A percentile compares a stretch with the other conserved stretches of the same genome.
Evolutionary conservation across 2,329 filamentous ascomycete species (phyloP).

Genomic region (Xenoacremonium recifei): DNA sequence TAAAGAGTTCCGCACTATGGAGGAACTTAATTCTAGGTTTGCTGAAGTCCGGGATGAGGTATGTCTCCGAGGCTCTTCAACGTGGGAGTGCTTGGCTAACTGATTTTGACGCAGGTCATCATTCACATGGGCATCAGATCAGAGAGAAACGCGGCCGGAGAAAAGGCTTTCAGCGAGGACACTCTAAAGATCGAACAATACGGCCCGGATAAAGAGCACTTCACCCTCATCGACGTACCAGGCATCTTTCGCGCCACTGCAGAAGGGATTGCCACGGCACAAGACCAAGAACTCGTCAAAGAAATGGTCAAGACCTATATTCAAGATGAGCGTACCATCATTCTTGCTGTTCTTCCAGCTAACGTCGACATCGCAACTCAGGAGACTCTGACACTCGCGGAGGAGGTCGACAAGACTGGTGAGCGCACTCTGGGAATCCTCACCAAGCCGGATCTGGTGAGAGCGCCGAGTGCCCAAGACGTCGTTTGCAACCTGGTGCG

Average conservation of each 20-base stretch:
- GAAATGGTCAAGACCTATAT: constrained; percentile 43
- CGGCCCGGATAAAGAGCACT: constrained; percentile 37
- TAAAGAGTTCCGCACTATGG: too few species aligned
- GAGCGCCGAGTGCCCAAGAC: constrained; percentile 31
- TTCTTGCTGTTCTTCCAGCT: constrained; percentile 36
- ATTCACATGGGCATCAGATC: too few species aligned
- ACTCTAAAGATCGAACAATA: constrained; percentile 29
- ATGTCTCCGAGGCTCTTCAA: too few species aligned
- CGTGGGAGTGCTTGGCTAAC: too few species aligned
- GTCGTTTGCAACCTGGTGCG: constrained; percentile 34
- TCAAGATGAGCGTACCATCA: constrained; percentile 39
- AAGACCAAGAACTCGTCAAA: constrained; percentile 37
- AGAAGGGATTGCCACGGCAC: constrained; percentile 35
- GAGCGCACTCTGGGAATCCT: constrained; percentile 40
- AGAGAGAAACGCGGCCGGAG: too few species aligned
- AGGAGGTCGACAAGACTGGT: constrained; percentile 31
- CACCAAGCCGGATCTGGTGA: constrained; percentile 55
- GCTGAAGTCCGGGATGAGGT: too few species aligned
- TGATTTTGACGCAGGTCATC: too few species aligned
- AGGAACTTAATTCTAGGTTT: too few species aligned
- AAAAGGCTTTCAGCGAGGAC: constrained; percentile 43
- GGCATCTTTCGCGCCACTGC: constrained; percentile 42
- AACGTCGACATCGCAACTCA: constrained; percentile 31
- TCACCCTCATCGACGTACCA: constrained; percentile 37
- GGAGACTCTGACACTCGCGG: constrained; percentile 27